Evolutionary conservation across 352 stramenopile species (phyloP).

Genomic region (Phytophthora palmivora): DNA sequence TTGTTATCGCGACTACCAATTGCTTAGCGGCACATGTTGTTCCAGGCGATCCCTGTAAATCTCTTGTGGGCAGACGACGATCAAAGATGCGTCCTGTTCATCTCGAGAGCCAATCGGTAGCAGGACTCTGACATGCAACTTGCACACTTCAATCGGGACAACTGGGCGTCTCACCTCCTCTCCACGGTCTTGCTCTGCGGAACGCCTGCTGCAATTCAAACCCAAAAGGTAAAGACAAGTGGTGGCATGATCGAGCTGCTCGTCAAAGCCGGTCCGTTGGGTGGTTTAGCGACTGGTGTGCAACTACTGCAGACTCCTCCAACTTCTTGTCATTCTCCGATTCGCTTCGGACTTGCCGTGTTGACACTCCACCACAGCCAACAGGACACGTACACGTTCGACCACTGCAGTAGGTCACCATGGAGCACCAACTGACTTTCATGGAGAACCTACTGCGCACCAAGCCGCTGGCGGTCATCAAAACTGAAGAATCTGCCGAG

Average conservation of each 20-base stretch:
- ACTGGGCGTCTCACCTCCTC: conserved; percentile 18
- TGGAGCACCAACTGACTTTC: conserved; percentile 52
- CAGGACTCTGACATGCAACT: conserved; percentile 19
- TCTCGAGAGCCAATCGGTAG: conserved; percentile 14
- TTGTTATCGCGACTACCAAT: conserved; percentile 27
- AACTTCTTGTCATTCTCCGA: conserved; percentile 22
- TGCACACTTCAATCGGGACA: conserved; percentile 24
- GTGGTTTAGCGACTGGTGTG: conserved; percentile 33
- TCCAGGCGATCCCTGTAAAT: conserved; percentile 10
- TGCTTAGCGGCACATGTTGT: conserved; percentile 8
- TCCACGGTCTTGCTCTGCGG: neutral
- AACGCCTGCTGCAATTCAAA: conserved; percentile 6
- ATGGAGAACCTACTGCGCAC: conserved; percentile 66
- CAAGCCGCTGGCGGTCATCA: conserved; percentile 77
- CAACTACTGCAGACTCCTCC: conserved; percentile 2
- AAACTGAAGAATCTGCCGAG: conserved; percentile 75
- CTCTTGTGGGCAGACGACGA: conserved; percentile 20
- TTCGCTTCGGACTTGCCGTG: conserved; percentile 15
- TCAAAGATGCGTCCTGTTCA: conserved; percentile 20
- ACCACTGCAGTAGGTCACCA: conserved; percentile 7
- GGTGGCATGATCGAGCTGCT: conserved; percentile 20
- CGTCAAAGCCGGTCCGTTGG: conserved; percentile 26
- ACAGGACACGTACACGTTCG: conserved; percentile 7
- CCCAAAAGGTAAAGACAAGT: conserved; percentile 35
- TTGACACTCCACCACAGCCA: neutral